phyloP scores from a whole-genome alignment of 1,284 basidiomycete genomes.

The Tremellales sp. region DNA sequence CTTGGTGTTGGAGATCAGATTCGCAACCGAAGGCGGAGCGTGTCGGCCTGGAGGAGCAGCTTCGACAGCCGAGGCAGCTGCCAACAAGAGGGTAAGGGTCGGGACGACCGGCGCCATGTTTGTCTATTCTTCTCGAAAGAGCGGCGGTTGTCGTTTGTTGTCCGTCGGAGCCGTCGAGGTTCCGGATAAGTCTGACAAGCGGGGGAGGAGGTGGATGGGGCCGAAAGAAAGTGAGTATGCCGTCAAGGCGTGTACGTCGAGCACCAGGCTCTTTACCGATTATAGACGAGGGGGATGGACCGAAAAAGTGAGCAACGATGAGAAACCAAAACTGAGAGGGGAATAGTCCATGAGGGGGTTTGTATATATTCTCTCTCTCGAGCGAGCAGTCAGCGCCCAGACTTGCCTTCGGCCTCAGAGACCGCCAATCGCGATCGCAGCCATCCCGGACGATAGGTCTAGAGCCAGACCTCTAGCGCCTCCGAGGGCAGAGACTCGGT shows the following conservation, averaged over 20 bases:
- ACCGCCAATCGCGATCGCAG: background rate
- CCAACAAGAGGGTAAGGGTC: conserved; percentile 25
- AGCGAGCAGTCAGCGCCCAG: too few species aligned
- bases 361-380: too few species aligned
- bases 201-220: background rate
- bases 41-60: conserved; percentile 39
- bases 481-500: background rate
- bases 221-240: too few species aligned
- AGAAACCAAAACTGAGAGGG: background rate
- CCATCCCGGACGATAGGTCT: background rate
- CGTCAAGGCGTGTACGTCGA: background rate
- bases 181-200: background rate
- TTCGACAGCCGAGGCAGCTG: conserved; percentile 20
- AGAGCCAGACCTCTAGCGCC: background rate
- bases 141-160: background rate
- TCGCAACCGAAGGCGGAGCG: conserved; percentile 32
- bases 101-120: conserved; percentile 40
- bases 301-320: background rate
- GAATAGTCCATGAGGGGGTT: too few species aligned
- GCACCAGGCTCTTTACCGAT: background rate
- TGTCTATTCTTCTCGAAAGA: background rate
- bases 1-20: conserved; percentile 25
- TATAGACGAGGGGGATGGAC: background rate
- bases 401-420: too few species aligned
- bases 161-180: background rate